Conservation (phyloP, 129 eudicot species). For the Heracleum sosnowskyi region DNA sequence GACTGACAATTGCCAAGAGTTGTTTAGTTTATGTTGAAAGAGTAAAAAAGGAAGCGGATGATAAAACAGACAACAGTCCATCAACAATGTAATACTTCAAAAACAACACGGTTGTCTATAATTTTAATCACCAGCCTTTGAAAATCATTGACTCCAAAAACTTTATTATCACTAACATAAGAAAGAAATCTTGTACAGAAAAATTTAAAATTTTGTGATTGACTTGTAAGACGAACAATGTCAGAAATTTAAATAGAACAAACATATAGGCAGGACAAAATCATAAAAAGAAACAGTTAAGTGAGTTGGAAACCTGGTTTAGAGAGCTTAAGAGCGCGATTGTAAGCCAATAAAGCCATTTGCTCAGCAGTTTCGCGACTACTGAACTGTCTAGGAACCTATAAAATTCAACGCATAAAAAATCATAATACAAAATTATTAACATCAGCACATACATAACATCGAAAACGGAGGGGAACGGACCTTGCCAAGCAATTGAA, state of each 20-base stretch:
- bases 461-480: not conserved
- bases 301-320: slow-evolving; percentile 44
- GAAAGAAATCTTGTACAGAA: not conserved
- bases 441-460: not conserved
- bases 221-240: not conserved
- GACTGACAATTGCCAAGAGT: not conserved
- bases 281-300: not conserved
- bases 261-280: not conserved
- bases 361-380: slow-evolving; percentile 75
- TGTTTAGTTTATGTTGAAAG: not conserved
- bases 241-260: not conserved
- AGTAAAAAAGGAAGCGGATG: not conserved
- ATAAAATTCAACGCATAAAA: not conserved
- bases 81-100: not conserved
- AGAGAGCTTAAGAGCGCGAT: slow-evolving; percentile 80
- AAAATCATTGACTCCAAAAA: not conserved
- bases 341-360: slow-evolving; percentile 83
- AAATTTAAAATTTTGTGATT: not conserved
- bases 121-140: not conserved
- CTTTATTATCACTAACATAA: not conserved
- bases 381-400: slow-evolving; percentile 70
- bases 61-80: not conserved
- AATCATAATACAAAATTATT: not conserved
- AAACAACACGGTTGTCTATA: not conserved
- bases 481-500: slow-evolving; percentile 83